Conservation (phyloP, 2,329 filamentous ascomycete genomes). For the Phoma sp. region DNA sequence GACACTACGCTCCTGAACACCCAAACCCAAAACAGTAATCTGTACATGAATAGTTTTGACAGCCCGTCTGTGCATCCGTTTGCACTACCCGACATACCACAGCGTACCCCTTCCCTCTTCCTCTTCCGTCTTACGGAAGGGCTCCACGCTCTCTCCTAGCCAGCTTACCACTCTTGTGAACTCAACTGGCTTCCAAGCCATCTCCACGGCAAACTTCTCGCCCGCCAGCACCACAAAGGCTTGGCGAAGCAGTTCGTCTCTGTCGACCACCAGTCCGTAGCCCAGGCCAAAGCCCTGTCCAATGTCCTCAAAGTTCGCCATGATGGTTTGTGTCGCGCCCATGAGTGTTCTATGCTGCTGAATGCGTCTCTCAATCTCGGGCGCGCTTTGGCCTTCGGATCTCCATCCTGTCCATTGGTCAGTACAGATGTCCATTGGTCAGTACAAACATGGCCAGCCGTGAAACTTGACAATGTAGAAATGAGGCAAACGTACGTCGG, state of each 20-base stretch:
- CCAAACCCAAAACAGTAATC: conserved; percentile 12
- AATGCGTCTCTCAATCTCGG: conserved; percentile 42
- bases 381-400: conserved; percentile 34
- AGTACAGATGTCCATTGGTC: conserved; percentile 12
- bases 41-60: conserved; percentile 14
- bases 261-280: conserved; percentile 26
- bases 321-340: conserved; percentile 41
- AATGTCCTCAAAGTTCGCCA: conserved; percentile 41
- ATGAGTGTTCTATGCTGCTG: conserved; percentile 43
- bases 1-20: conserved; percentile 13
- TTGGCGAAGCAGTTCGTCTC: conserved; percentile 43
- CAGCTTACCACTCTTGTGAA: conserved; percentile 38
- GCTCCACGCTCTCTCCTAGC: conserved; percentile 37
- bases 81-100: conserved; percentile 36
- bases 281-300: conserved; percentile 31
- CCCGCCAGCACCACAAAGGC: conserved; percentile 43
- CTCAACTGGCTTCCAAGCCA: conserved; percentile 42
- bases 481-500: conserved; percentile 33
- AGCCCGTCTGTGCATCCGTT: conserved; percentile 10
- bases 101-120: conserved; percentile 36
- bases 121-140: conserved; percentile 35
- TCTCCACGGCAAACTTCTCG: conserved; percentile 38
- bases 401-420: conserved; percentile 36
- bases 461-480: conserved; percentile 4
- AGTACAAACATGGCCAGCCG: conserved; percentile 9